These are phyloP conservation scores for Eucalyptus erythrocorys DNA, from an alignment of 345 rosid species.

Conservation along the genomic window DNA sequence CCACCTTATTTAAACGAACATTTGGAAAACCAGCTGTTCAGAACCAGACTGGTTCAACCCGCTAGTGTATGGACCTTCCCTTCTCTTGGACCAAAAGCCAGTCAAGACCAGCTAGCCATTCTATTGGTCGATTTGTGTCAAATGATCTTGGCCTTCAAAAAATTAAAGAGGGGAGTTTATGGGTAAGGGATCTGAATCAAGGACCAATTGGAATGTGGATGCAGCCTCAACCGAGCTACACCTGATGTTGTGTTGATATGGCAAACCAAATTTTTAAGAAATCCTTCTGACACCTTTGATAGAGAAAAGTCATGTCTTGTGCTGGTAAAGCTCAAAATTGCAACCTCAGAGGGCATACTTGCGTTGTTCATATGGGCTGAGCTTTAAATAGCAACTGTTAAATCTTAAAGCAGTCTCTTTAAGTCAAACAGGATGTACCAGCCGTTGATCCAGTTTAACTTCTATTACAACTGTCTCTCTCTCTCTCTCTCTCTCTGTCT, in stretches of 20 bases:
- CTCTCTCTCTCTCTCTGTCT: background rate
- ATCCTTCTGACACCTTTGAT: background rate
- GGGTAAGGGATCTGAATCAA: background rate
- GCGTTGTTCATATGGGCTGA: background rate
- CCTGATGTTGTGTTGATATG: background rate
- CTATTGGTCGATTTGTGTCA: background rate
- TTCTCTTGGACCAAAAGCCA: background rate
- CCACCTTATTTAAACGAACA: background rate
- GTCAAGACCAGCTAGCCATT: background rate
- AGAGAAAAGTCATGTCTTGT: background rate
- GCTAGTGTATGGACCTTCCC: background rate
- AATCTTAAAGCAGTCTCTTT: background rate
- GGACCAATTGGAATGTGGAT: background rate
- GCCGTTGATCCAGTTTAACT: background rate
- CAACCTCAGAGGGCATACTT: background rate
- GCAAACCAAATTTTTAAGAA: background rate
- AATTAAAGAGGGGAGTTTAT: background rate
- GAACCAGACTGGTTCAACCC: background rate
- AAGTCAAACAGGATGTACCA: background rate
- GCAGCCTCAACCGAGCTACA: background rate
- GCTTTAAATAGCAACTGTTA: background rate
- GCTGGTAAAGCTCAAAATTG: background rate
- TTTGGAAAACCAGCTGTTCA: background rate
- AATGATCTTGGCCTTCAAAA: background rate
- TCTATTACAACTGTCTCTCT: background rate